Evolutionary conservation across 495 filamentous ascomycete species (phyloP).

Genomic region (Talaromyces adpressus): DNA sequence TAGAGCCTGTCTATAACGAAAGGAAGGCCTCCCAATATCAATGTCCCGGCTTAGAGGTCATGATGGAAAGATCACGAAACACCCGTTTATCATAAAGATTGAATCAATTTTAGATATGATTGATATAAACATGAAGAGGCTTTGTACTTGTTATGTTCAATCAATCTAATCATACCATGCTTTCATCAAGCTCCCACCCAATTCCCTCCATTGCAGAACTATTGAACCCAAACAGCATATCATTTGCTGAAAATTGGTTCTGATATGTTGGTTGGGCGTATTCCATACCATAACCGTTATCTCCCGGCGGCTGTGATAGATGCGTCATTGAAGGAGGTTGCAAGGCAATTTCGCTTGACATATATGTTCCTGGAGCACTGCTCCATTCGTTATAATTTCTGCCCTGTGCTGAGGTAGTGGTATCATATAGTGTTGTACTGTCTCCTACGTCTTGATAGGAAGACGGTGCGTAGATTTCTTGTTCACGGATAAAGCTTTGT

Average conservation of each 20-base stretch:
- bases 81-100: too few relatives aligned
- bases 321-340: neutral
- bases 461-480: neutral
- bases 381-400: neutral
- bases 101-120: too few relatives aligned
- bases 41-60: too few relatives aligned
- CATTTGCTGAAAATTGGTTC: constrained; percentile 6
- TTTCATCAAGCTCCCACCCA: constrained; percentile 2
- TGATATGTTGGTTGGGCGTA: neutral
- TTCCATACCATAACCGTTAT: neutral
- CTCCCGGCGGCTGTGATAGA: neutral
- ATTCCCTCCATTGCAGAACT: constrained; percentile 11
- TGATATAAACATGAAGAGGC: too few relatives aligned
- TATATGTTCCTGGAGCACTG: neutral
- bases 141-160: neutral
- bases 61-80: too few relatives aligned
- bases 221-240: constrained; percentile 24
- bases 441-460: neutral
- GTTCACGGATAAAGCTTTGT: constrained; percentile 21
- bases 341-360: neutral
- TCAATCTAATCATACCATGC: neutral
- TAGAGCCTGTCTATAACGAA: too few relatives aligned
- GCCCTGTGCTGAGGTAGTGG: neutral
- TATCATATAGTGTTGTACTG: neutral
- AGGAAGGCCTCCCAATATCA: too few relatives aligned